Percentiles rank a stretch among this genome's conserved stretches.
phyloP scores from a whole-genome alignment of 2,329 filamentous ascomycete species.

The Rutstroemia sp. region DNA sequence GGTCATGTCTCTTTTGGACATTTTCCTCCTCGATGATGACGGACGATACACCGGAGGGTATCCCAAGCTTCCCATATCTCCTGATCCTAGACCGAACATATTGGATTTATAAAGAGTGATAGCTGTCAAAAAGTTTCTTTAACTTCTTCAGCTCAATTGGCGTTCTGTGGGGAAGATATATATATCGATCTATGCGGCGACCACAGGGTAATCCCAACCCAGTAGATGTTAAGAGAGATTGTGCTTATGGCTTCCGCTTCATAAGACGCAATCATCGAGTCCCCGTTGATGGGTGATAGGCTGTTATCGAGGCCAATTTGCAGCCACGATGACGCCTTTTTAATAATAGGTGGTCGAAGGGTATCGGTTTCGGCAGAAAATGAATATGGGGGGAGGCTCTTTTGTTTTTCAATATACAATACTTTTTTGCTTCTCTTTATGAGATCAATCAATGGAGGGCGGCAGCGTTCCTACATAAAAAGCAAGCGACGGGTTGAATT shows the following conservation, averaged over 20 bases:
- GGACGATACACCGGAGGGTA: not conserved
- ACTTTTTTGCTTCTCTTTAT: no score
- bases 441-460: not conserved
- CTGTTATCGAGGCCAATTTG: conserved; percentile 8
- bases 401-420: no score
- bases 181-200: conserved; percentile 7
- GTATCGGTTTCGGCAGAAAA: not conserved
- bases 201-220: conserved; percentile 3
- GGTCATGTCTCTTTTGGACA: not conserved
- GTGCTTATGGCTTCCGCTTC: conserved; percentile 8
- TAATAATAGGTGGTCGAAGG: not conserved
- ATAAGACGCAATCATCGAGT: conserved; percentile 9
- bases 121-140: not conserved
- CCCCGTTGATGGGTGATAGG: not conserved
- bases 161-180: conserved; percentile 9
- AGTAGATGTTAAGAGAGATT: conserved; percentile 3
- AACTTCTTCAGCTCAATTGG: not conserved
- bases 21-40: conserved; percentile 2
- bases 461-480: conserved; percentile 9
- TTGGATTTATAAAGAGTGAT: not conserved
- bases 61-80: not conserved
- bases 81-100: conserved; percentile 7
- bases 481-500: conserved; percentile 5
- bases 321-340: conserved; percentile 9
- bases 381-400: not conserved